A percentile compares a stretch with the other conserved stretches of the same genome.
Evolutionary conservation across 176 grass and related monocot genomes (phyloP).

Genomic region (Panicum miliaceum): DNA sequence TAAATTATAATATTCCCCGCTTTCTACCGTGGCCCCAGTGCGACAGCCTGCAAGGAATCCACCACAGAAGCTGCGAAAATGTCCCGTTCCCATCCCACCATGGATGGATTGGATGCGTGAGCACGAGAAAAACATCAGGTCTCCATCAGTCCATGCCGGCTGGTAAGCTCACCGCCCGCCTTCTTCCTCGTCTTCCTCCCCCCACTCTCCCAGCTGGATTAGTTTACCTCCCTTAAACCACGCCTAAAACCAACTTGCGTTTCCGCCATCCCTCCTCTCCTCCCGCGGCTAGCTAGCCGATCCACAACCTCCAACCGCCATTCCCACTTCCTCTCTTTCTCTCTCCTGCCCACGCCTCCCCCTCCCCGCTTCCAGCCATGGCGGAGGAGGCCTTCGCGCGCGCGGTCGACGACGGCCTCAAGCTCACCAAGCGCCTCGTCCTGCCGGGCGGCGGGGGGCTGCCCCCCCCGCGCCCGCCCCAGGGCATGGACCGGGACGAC

Average conservation of each 20-base stretch:
- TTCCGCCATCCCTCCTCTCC: not conserved
- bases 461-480: slow-evolving; percentile 43
- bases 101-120: too few species aligned
- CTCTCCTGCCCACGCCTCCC: not conserved
- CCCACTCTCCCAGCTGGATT: not conserved
- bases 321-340: not conserved
- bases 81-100: too few species aligned
- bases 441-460: slow-evolving; percentile 32
- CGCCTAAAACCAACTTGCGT: slow-evolving; percentile 13
- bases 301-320: not conserved
- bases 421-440: slow-evolving; percentile 78
- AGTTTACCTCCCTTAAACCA: slow-evolving; percentile 37
- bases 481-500: slow-evolving; percentile 64
- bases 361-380: slow-evolving; percentile 17
- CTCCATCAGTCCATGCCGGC: not conserved
- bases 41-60: too few species aligned
- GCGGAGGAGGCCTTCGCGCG: slow-evolving; percentile 69
- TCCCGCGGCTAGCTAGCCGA: not conserved
- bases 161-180: not conserved
- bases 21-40: too few species aligned
- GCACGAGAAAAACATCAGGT: not conserved
- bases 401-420: slow-evolving; percentile 86
- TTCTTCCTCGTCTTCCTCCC: not conserved
- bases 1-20: too few species aligned
- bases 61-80: too few species aligned